A percentile compares a stretch with the other conserved stretches of the same genome.
Evolutionary conservation across 306 rosid genomes (phyloP).

Genomic region (Acacia confusa): DNA sequence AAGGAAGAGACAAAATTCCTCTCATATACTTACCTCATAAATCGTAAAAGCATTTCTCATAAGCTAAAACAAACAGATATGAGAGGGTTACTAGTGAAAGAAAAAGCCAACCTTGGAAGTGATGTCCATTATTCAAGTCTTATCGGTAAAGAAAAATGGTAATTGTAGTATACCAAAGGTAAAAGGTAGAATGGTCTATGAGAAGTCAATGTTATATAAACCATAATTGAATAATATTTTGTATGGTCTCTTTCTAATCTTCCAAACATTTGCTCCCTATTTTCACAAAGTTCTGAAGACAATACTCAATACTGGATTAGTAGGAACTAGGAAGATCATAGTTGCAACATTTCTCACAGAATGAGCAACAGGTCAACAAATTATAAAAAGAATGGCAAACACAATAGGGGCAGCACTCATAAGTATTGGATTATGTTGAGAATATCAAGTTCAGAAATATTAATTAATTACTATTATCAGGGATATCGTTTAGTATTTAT

Average conservation of each 20-base stretch:
- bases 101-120: not conserved
- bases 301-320: not conserved
- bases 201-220: not conserved
- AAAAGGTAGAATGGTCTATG: not conserved
- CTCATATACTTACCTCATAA: too few species aligned
- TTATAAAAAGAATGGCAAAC: not conserved
- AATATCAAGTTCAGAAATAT: too few species aligned
- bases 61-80: too few species aligned
- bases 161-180: not conserved
- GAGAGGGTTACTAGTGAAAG: not conserved
- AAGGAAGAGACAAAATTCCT: too few species aligned
- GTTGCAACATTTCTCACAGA: not conserved
- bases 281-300: not conserved
- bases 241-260: not conserved
- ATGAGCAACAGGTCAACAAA: not conserved
- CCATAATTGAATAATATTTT: not conserved
- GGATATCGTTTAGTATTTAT: too few species aligned
- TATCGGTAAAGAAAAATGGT: not conserved
- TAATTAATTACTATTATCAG: too few species aligned
- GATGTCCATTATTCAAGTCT: not conserved
- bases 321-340: not conserved
- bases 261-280: not conserved
- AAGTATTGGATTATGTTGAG: too few species aligned
- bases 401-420: not conserved
- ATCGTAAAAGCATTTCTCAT: too few species aligned